Percentiles rank a stretch among this genome's conserved stretches.
Evolutionary conservation across 306 rosid species (phyloP).

Genomic region (Castanopsis chinensis): DNA sequence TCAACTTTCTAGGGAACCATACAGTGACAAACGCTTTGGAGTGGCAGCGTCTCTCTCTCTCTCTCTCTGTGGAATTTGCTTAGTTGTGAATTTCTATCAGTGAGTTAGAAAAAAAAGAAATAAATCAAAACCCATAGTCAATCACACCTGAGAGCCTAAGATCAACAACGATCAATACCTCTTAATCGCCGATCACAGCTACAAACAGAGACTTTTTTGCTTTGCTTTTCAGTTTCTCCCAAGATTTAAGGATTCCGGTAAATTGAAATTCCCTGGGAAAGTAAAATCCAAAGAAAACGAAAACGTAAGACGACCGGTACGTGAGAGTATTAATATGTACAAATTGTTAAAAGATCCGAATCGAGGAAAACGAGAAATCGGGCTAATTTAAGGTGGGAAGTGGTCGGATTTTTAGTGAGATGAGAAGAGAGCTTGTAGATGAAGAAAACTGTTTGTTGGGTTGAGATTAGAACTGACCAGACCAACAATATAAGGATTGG

Average conservation of each 20-base stretch:
- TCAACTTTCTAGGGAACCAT: not conserved
- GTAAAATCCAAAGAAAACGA: not conserved
- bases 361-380: not conserved
- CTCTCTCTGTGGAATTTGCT: not conserved
- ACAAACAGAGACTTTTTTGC: not conserved
- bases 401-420: not conserved
- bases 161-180: slow-evolving; percentile 14
- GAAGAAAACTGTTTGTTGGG: not conserved
- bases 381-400: not conserved
- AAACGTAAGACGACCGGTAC: not conserved
- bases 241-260: not conserved
- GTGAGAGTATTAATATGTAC: not conserved
- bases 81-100: not conserved
- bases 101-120: not conserved
- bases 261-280: slow-evolving; percentile 9
- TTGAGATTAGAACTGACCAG: not conserved
- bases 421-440: not conserved
- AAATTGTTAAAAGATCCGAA: slow-evolving; percentile 18
- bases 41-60: not conserved
- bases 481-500: slow-evolving; percentile 9
- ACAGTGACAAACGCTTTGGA: not conserved
- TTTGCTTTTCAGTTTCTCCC: not conserved
- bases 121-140: slow-evolving; percentile 14
- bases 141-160: slow-evolving; percentile 26
- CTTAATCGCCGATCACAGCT: slow-evolving; percentile 42